Percentiles rank a stretch among this genome's conserved stretches.
These are phyloP conservation scores for Puccinellia tenuiflora DNA, from an alignment of 176 grass and related monocot species.

Conservation along the genomic window DNA sequence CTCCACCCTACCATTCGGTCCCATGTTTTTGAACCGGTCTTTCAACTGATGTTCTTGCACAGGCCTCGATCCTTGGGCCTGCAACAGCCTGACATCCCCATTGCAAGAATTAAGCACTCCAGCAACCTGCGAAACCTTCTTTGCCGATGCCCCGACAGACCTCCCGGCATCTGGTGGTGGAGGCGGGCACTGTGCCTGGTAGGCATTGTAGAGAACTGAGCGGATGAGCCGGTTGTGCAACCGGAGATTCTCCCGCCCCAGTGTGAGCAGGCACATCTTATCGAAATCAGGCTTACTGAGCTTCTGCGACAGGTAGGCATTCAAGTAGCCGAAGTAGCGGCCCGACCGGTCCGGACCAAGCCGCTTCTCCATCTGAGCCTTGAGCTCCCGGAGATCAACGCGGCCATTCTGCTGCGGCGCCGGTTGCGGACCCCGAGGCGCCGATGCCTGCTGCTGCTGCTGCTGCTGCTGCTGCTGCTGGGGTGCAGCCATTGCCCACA, in stretches of 20 bases:
- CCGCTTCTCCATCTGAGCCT: constrained; percentile 55
- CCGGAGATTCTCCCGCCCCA: constrained; percentile 57
- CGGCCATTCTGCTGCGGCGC: constrained; percentile 31
- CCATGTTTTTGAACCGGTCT: constrained; percentile 30
- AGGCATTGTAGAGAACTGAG: constrained; percentile 63
- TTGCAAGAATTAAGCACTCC: constrained; percentile 41
- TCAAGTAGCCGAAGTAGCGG: constrained; percentile 67
- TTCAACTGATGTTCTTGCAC: constrained; percentile 37
- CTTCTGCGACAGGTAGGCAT: constrained; percentile 57
- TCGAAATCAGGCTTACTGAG: constrained; percentile 75
- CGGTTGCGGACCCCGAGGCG: background rate
- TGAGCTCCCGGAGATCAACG: constrained; percentile 63
- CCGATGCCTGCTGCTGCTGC: background rate
- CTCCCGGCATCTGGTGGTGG: constrained; percentile 28
- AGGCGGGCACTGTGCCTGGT: constrained; percentile 43
- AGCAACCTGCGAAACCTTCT: constrained; percentile 30
- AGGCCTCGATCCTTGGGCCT: constrained; percentile 27
- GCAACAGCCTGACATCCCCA: constrained; percentile 38
- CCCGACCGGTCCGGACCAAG: constrained; percentile 41
- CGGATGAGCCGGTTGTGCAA: constrained; percentile 74
- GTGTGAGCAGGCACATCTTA: constrained; percentile 43
- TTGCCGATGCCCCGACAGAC: constrained; percentile 12
- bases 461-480: no score
- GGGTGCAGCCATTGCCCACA: constrained; percentile 26
- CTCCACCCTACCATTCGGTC: constrained; percentile 25